phyloP scores from a whole-genome alignment of 176 grass and related monocot genomes.

The Avena eriantha region DNA sequence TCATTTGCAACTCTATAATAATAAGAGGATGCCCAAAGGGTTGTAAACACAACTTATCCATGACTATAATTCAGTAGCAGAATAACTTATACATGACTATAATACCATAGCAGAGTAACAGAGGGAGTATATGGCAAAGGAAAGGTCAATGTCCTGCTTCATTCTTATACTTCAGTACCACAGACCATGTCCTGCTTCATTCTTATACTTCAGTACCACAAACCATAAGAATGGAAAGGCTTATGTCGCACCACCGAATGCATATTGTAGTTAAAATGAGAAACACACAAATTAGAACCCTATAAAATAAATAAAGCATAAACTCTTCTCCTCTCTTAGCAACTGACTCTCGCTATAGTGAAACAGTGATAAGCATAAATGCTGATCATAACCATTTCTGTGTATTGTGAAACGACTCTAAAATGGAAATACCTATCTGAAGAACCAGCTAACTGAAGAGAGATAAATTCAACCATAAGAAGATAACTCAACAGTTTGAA shows the following conservation, averaged over 20 bases:
- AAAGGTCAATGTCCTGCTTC: background rate
- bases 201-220: background rate
- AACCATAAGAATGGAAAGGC: background rate
- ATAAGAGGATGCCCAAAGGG: conserved; percentile 11
- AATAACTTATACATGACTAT: too few relatives aligned
- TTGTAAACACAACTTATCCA: conserved; percentile 6
- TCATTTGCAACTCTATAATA: background rate
- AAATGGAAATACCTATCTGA: conserved; percentile 73
- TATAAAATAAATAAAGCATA: conserved; percentile 45
- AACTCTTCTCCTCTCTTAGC: conserved; percentile 82
- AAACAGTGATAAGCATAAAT: conserved; percentile 48
- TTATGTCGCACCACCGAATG: background rate
- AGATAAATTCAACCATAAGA: conserved; percentile 37
- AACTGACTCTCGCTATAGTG: conserved; percentile 78
- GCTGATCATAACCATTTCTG: conserved; percentile 26
- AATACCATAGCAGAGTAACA: too few relatives aligned
- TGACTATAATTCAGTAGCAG: background rate
- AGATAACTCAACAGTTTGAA: conserved; percentile 34
- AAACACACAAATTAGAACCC: background rate
- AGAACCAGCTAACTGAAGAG: conserved; percentile 71
- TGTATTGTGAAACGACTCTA: conserved; percentile 15
- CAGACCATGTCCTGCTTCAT: background rate
- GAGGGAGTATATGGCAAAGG: background rate
- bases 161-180: background rate
- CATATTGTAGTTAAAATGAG: conserved; percentile 8